These are phyloP conservation scores for Penicillium nucicola DNA, from an alignment of 495 filamentous ascomycete species.

Conservation along the genomic window DNA sequence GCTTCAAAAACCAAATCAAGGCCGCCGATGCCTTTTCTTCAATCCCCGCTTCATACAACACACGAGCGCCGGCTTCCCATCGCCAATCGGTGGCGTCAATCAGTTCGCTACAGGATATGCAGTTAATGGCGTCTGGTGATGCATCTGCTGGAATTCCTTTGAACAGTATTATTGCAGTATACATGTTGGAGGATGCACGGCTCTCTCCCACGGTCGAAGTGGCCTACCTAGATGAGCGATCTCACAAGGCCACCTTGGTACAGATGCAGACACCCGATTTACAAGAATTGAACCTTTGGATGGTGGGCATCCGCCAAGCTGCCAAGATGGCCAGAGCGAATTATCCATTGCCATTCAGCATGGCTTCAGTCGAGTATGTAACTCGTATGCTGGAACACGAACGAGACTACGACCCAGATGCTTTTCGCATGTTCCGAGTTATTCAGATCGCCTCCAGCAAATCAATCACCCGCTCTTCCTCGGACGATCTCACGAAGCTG, in stretches of 20 bases:
- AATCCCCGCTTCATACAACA: conserved; percentile 42
- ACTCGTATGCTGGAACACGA: conserved; percentile 63
- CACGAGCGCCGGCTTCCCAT: conserved; percentile 33
- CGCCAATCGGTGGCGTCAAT: conserved; percentile 57
- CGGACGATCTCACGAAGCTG: conserved; percentile 75
- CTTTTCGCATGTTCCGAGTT: conserved; percentile 79
- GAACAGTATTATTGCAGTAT: conserved; percentile 71
- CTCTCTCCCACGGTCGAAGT: conserved; percentile 81
- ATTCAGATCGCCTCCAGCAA: conserved; percentile 68
- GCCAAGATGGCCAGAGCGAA: conserved; percentile 53
- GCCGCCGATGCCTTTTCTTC: conserved; percentile 63
- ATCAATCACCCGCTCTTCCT: conserved; percentile 57
- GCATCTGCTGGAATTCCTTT: conserved; percentile 57
- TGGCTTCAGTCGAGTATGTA: conserved; percentile 61
- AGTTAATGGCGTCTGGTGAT: conserved; percentile 49
- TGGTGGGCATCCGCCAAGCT: conserved; percentile 62
- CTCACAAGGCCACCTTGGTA: conserved; percentile 54
- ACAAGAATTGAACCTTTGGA: conserved; percentile 72
- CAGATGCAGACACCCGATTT: conserved; percentile 71
- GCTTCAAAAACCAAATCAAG: conserved; percentile 72
- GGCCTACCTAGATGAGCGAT: conserved; percentile 69
- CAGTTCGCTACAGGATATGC: conserved; percentile 60
- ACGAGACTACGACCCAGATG: conserved; percentile 64
- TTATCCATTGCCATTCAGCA: conserved; percentile 53
- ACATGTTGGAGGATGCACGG: conserved; percentile 73